These are phyloP conservation scores for Pelargonium exstipulatum DNA, from an alignment of 441 rosid species.

Conservation along the genomic window DNA sequence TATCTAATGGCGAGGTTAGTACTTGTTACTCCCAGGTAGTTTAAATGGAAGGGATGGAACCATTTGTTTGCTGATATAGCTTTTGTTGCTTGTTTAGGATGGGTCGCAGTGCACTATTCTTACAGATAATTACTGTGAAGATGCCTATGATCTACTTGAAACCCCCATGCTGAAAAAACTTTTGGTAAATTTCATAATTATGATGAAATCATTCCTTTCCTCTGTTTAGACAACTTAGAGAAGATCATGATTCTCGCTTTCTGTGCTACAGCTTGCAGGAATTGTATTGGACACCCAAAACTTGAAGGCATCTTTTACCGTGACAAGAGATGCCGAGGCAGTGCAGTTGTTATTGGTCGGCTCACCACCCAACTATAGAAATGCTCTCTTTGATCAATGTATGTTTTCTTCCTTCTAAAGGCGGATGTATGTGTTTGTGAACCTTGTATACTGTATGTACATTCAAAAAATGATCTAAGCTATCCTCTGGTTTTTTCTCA, in stretches of 20 bases:
- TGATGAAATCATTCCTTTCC: not conserved
- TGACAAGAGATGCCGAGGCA: slow-evolving; percentile 57
- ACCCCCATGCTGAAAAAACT: slow-evolving; percentile 41
- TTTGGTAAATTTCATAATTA: slow-evolving; percentile 32
- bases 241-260: not conserved
- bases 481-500: slow-evolving; percentile 11
- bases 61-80: not conserved
- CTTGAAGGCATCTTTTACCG: slow-evolving; percentile 33
- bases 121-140: slow-evolving; percentile 59
- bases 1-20: slow-evolving; percentile 39
- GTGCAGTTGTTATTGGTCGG: slow-evolving; percentile 52
- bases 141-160: slow-evolving; percentile 54
- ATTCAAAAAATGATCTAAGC: too few species aligned
- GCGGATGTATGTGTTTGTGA: too few species aligned
- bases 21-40: not conserved
- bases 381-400: slow-evolving; percentile 42
- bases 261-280: slow-evolving; percentile 49
- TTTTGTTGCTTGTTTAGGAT: slow-evolving; percentile 27
- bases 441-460: too few species aligned
- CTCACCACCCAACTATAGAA: slow-evolving; percentile 39
- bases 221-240: not conserved
- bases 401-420: slow-evolving; percentile 9
- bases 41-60: not conserved
- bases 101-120: slow-evolving; percentile 54
- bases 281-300: slow-evolving; percentile 54